Conservation (phyloP, 83 land plant species). For the Isoetes engelmannii region DNA sequence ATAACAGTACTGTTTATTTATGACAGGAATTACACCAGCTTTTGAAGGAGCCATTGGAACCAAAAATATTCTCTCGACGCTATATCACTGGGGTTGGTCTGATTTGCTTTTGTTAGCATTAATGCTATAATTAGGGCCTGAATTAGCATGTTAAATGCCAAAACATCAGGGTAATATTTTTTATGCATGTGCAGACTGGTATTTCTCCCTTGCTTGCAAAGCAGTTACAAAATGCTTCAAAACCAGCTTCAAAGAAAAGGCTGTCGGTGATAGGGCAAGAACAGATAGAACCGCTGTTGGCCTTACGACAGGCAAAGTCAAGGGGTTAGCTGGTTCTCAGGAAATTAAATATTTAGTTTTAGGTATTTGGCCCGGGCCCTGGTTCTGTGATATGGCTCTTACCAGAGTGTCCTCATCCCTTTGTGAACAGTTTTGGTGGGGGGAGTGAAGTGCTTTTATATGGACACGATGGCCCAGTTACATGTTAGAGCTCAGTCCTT, state of each 20-base stretch:
- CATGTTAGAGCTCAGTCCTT: no score
- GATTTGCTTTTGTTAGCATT: not conserved
- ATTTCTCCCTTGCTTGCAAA: constrained; percentile 28
- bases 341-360: no score
- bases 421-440: no score
- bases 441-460: no score
- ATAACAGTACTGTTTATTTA: not conserved
- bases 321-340: no score
- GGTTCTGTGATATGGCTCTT: no score
- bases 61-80: constrained; percentile 33
- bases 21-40: constrained; percentile 27
- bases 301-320: constrained; percentile 9
- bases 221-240: constrained; percentile 26
- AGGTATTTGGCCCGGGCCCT: no score
- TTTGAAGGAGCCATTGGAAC: constrained; percentile 30
- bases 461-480: no score
- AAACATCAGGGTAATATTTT: not conserved
- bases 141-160: not conserved
- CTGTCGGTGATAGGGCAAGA: constrained; percentile 36
- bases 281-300: constrained; percentile 25
- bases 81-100: constrained; percentile 34
- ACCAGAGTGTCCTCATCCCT: no score
- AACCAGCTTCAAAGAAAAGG: not conserved
- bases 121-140: not conserved
- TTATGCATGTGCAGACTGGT: constrained; percentile 25